Evolutionary conservation across 106 monocot species (phyloP), one percentile per base, ranked within the genome.

Genomic region (Iris macrosiphon): DNA sequence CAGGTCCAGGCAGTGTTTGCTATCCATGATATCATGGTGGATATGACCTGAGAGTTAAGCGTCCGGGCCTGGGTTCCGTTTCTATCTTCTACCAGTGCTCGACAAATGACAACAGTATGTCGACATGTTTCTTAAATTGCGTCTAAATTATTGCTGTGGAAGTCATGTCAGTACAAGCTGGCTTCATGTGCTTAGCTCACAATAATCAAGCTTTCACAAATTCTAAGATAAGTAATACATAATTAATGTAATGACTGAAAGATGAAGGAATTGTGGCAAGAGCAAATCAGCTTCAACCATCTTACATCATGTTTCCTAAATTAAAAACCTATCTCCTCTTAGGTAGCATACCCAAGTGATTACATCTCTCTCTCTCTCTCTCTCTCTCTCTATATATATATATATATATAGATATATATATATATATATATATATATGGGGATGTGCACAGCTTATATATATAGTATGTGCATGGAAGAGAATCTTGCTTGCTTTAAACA

Each of bases 401-500:
- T 35, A 35, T 35, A 35, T 35, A 35, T 35, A 35, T 35, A n/a
- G n/a, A n/a, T n/a, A n/a, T n/a, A n/a, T n/a, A n/a, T n/a, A n/a
- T n/a, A n/a, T n/a, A n/a, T n/a, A n/a, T n/a, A n/a, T n/a, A n/a
- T n/a, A n/a, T n/a, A n/a, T n/a, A n/a, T n/a, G n/a, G 43, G 43
- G 43, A 44, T 19, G 18, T 19, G 20, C 9, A 40, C 40, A 40
- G n/a, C 40, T 18, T 19, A 44, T 19, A 40, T 3, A 7, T 44
- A 17, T 1, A 18, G 20, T 44, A 18, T 44, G n/a, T 44, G 9
- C 20, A 19, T 11, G 0, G 8, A 8, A 47, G 47, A 25, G 47
- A 47, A 47, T 47, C 47, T 47, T 47, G 47, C 47, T 47, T 47
- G 22, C 51, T 31, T 28, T 46, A 49, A 49, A 49, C 49, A 49